A percentile compares a stretch with the other conserved stretches of the same genome.
phyloP scores from a whole-genome alignment of 2,329 filamentous ascomycete species.

The Alternaria arborescens region DNA sequence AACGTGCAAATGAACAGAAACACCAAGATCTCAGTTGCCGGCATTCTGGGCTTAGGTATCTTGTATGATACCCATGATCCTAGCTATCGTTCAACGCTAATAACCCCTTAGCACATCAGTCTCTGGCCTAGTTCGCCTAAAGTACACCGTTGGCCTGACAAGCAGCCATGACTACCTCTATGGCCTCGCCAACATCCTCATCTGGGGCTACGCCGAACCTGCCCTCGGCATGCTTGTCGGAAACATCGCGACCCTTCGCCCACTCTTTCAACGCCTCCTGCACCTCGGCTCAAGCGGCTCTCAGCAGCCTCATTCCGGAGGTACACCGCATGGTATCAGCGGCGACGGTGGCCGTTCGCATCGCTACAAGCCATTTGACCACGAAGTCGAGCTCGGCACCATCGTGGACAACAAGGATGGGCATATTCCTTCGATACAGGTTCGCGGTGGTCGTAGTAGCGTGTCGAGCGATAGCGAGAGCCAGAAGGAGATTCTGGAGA shows the following conservation, averaged over 20 bases:
- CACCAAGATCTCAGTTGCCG: conserved; percentile 35
- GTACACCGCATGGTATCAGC: conserved; percentile 4
- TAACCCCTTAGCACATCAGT: conserved; percentile 31
- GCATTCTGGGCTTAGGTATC: conserved; percentile 33
- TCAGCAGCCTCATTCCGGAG: background rate
- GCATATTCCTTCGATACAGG: background rate
- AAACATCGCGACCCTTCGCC: conserved; percentile 45
- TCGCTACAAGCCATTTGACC: conserved; percentile 17
- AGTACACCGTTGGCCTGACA: conserved; percentile 48
- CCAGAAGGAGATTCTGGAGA: conserved; percentile 22
- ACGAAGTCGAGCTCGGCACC: conserved; percentile 14
- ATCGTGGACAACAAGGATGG: conserved; percentile 1
- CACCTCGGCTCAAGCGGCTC: conserved; percentile 24
- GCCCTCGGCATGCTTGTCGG: conserved; percentile 49
- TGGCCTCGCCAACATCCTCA: conserved; percentile 46
- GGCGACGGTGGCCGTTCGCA: conserved; percentile 3
- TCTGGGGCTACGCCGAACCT: conserved; percentile 52
- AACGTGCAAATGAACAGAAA: conserved; percentile 38
- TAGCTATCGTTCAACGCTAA: background rate
- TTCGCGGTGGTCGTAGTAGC: conserved; percentile 13
- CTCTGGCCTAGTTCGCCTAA: conserved; percentile 26
- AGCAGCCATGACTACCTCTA: conserved; percentile 43
- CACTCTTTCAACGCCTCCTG: conserved; percentile 40
- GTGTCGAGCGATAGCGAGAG: conserved; percentile 22
- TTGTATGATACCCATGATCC: conserved; percentile 19